A percentile compares a stretch with the other conserved stretches of the same genome.
Conservation (phyloP, 129 eudicot species). For the Artemisia argyi region DNA sequence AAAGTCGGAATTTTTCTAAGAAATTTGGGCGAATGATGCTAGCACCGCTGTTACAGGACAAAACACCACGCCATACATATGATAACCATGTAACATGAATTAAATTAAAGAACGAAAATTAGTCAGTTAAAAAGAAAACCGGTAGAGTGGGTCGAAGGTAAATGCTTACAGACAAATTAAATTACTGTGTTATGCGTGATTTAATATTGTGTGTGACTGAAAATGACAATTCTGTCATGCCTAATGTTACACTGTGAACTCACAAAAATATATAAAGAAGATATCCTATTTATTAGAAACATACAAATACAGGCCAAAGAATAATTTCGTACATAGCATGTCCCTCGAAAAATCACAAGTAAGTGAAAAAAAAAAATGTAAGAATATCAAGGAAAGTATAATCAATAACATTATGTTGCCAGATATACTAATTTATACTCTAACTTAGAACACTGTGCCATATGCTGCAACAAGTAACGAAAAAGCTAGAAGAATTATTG, state of each 20-base stretch:
- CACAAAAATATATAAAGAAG: neutral
- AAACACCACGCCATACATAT: neutral
- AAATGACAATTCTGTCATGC: no score
- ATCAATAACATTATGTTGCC: slow-evolving; percentile 15
- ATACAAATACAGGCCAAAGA: slow-evolving; percentile 5
- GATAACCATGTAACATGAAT: neutral
- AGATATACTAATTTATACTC: neutral
- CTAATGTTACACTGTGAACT: no score
- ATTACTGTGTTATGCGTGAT: no score
- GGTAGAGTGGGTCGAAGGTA: no score
- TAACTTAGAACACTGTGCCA: slow-evolving; percentile 7
- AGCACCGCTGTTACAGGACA: no score
- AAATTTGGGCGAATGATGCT: no score
- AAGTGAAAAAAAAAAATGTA: neutral
- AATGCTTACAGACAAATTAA: no score
- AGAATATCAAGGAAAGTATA: slow-evolving; percentile 14
- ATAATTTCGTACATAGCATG: slow-evolving; percentile 22
- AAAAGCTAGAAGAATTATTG: slow-evolving; percentile 38
- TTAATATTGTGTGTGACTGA: no score
- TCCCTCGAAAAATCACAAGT: slow-evolving; percentile 14
- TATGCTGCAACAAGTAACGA: slow-evolving; percentile 8
- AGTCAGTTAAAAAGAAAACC: no score
- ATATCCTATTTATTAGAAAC: slow-evolving; percentile 14
- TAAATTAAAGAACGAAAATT: neutral
- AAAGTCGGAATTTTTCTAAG: no score